These are phyloP conservation scores for Irineochytrium annulatum DNA, from an alignment of 192 early-diverging fungal species.

Conservation along the genomic window DNA sequence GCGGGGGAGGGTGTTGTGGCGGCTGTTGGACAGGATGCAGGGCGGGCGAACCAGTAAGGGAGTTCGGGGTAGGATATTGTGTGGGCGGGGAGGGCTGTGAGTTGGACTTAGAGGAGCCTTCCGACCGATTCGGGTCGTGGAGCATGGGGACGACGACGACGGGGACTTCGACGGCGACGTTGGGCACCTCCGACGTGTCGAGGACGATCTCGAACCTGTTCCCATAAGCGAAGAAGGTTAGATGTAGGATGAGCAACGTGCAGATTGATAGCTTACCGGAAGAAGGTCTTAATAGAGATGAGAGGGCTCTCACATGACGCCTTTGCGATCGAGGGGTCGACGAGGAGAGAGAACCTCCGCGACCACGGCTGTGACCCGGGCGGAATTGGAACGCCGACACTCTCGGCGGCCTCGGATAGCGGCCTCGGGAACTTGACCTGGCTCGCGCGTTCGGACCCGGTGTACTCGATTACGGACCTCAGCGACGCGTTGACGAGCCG, in stretches of 20 bases:
- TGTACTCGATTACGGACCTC: slow-evolving; percentile 2
- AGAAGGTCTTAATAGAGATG: slow-evolving; percentile 11
- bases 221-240: too few relatives aligned
- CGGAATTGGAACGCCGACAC: background rate
- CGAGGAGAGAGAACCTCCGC: background rate
- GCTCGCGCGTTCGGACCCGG: background rate
- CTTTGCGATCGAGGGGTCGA: slow-evolving; percentile 15
- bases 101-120: background rate
- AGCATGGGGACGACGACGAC: slow-evolving; percentile 17
- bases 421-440: slow-evolving; percentile 11
- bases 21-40: background rate
- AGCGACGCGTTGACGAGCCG: slow-evolving; percentile 13
- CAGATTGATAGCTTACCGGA: too few relatives aligned
- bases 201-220: slow-evolving; percentile 27
- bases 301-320: slow-evolving; percentile 8
- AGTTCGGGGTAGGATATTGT: background rate
- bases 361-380: background rate
- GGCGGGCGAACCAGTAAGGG: background rate
- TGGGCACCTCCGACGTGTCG: slow-evolving; percentile 11
- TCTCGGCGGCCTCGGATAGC: slow-evolving; percentile 13
- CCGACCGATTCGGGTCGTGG: background rate
- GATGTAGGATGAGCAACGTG: too few relatives aligned
- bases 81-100: background rate
- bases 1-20: background rate
- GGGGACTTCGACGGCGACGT: slow-evolving; percentile 21